Conservation (phyloP, 805 yeast species). For the Schwanniomyces sp. region DNA sequence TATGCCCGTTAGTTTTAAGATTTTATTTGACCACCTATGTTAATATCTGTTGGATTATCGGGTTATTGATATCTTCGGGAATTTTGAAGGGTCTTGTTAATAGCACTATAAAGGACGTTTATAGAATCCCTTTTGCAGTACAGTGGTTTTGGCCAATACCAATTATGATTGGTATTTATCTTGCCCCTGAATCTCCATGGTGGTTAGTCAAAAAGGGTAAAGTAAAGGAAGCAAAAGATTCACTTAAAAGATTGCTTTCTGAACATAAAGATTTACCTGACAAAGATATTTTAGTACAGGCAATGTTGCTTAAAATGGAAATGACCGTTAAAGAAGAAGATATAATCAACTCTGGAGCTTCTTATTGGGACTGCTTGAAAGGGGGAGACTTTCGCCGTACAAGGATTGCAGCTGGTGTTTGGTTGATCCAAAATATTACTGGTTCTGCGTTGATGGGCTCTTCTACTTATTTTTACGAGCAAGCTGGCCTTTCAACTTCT, state of each 20-base stretch:
- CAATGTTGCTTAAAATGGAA: conserved; percentile 1
- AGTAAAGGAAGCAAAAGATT: conserved; percentile 28
- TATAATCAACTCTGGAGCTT: conserved; percentile 3
- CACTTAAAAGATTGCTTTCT: conserved; percentile 20
- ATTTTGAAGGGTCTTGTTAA: conserved; percentile 35
- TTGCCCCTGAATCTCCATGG: conserved; percentile 51
- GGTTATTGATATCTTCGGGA: conserved; percentile 42
- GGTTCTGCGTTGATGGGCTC: conserved; percentile 37
- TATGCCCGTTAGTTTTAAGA: conserved; percentile 41
- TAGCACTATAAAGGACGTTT: conserved; percentile 28
- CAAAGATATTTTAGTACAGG: not conserved
- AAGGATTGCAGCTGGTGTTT: conserved; percentile 28
- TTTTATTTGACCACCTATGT: conserved; percentile 38
- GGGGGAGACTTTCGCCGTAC: conserved; percentile 48
- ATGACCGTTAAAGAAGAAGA: not conserved
- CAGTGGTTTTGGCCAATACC: conserved; percentile 43
- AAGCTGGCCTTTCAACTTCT: conserved; percentile 30
- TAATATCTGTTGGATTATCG: conserved; percentile 39
- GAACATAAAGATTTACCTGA: not conserved
- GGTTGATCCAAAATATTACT: conserved; percentile 13
- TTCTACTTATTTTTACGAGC: conserved; percentile 35
- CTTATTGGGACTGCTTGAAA: conserved; percentile 45
- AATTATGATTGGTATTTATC: conserved; percentile 29
- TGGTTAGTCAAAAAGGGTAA: conserved; percentile 39
- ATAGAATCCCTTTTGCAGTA: conserved; percentile 39